Percentiles rank a stretch among this genome's conserved stretches.
phyloP scores from a whole-genome alignment of 306 rosid genomes.

The Psophocarpus tetragonolobus region DNA sequence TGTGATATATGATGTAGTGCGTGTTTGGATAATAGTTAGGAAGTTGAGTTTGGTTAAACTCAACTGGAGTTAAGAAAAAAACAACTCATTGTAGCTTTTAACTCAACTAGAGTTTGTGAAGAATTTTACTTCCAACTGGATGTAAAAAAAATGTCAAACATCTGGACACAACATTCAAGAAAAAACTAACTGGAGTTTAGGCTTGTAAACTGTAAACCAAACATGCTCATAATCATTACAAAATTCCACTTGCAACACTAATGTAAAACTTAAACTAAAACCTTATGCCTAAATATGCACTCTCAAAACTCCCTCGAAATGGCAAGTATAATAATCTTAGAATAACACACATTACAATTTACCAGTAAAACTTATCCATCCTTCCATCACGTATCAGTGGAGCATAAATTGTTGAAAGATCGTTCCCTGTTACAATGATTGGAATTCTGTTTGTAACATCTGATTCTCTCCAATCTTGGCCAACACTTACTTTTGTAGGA shows the following conservation, averaged over 20 bases:
- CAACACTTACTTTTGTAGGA: constrained; percentile 90
- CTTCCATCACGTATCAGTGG: constrained; percentile 98
- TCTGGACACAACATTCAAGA: no score
- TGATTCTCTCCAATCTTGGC: constrained; percentile 88
- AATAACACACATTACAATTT: constrained; percentile 30
- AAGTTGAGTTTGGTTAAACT: no score
- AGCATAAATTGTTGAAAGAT: constrained; percentile 91
- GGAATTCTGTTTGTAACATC: constrained; percentile 86
- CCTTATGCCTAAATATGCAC: neutral
- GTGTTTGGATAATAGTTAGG: no score
- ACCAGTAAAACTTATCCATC: constrained; percentile 99
- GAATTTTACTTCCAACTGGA: no score
- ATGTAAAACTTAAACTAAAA: constrained; percentile 24
- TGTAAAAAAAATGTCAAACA: no score
- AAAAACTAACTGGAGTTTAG: no score
- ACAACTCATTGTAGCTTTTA: no score
- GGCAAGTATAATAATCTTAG: constrained; percentile 10
- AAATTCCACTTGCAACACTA: constrained; percentile 8
- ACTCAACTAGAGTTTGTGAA: no score
- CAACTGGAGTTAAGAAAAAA: no score
- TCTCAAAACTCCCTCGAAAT: neutral
- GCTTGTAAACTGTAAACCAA: no score
- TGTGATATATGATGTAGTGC: constrained; percentile 10
- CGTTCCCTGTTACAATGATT: constrained; percentile 93
- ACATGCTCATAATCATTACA: no score